Evolutionary conservation across 345 rosid genomes (phyloP).

Genomic region (Lepidium didymum): DNA sequence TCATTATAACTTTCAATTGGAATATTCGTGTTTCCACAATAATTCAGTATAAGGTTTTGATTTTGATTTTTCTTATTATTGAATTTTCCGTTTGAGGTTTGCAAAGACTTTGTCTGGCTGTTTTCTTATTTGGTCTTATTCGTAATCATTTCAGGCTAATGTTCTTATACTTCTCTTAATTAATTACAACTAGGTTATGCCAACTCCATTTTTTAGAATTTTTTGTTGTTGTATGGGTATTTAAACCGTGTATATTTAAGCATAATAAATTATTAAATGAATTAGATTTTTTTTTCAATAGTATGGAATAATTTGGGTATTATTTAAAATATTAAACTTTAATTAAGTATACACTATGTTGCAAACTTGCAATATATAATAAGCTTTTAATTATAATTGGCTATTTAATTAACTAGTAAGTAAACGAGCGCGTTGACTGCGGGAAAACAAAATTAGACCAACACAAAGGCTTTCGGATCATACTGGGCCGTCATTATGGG

Average conservation of each 20-base stretch:
- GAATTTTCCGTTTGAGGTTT: slow-evolving; percentile 24
- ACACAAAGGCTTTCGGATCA: background rate
- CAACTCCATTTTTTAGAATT: background rate
- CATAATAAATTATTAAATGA: background rate
- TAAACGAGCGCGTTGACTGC: no score
- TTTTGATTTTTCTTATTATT: slow-evolving; percentile 9
- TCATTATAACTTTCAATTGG: background rate
- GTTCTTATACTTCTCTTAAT: background rate
- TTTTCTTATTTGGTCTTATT: background rate
- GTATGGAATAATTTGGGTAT: background rate
- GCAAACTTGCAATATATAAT: no score
- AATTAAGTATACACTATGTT: no score
- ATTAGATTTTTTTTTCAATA: no score
- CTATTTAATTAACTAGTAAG: no score
- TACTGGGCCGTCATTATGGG: background rate
- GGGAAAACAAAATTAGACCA: no score
- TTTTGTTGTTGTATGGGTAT: background rate
- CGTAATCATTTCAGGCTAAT: background rate
- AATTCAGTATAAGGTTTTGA: background rate
- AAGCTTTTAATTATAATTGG: no score
- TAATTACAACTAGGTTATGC: background rate
- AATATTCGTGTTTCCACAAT: background rate
- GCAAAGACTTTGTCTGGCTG: slow-evolving; percentile 24
- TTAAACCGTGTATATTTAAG: background rate
- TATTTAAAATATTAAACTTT: background rate